Evolutionary conservation across 1,284 basidiomycete species (phyloP), one percentile per base, ranked within the genome.

Genomic region (Xerocomus amazonicus): DNA sequence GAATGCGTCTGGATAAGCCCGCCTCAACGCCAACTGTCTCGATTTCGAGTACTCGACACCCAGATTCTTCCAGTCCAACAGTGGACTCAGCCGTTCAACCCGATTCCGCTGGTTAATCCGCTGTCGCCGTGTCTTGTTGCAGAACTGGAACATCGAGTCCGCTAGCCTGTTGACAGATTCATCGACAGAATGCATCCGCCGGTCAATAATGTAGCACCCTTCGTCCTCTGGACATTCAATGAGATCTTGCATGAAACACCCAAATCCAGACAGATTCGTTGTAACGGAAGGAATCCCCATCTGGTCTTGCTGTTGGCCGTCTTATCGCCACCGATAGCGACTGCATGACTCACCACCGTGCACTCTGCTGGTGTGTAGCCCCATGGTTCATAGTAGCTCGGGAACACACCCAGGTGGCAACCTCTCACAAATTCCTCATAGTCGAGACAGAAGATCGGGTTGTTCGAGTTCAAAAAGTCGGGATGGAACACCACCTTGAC

Each of bases 401-500:
- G 94, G 81, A 99, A 98, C 34, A 98, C 95, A 54, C 96, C 96
- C 53, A 99, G 73, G 75, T 98, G 96, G 68, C 96, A 98, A 3
- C 96, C 96, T 57, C 96, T 79, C 13, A 98, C 96, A 66, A 99
- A 99, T 73, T 99, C 96, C 70, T 99, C 96, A 67, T 99, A 99
- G 69, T 99, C 96, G 55, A 99, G 78, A 2, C 94, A 94, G 19
- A 99, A 74, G 51, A 98, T 97, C 0, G 96, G 96, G 73, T 98
- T 97, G 74, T 95, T 97, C 52, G 92, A 87, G 73, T 96, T 98
- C 66, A 99, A 72, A 74, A 99, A 99, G 69, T 99, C 96, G 5
- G 96, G 96, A 71, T 99, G 96, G 82, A 99, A 99, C 50, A 99
- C 82, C 66, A 98, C 81, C 77, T 98, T 97, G 70, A 97, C 95